Evolutionary conservation across 495 filamentous ascomycete species (phyloP), one percentile per base, ranked within the genome.

Genomic region (Umbilicaria muhlenbergii): DNA sequence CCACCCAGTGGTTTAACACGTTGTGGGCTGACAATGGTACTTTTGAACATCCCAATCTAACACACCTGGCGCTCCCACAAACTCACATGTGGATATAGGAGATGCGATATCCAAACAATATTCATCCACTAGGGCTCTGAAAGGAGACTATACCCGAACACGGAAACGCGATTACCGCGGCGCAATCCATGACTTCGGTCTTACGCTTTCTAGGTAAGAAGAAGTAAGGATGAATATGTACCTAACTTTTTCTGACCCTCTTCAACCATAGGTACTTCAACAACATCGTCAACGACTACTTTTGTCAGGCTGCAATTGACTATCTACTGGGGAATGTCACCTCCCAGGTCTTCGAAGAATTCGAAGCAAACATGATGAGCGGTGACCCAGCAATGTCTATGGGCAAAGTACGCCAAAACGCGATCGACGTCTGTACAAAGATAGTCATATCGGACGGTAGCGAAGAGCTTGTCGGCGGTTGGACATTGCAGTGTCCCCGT

Each of bases 231-330:
- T 15, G 70, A 70, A 70, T 74, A 51, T 56, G 63, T 49, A 16
- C 1, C 16, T 28, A 34, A 33, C 11, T 17, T 4, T 36, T 11
- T 39, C 5, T 17, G 5, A 15, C 12, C 6, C 8, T 28, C 24
- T 6, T 28, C 24, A 28, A 28, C 24, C 24, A 8, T 6, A 62
- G 66, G 6, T 62, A 69, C 52, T 71, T 66, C 51, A 69, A 71
- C 58, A 94, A 93, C 51, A 86, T 94, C 52, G 83, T 98, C 50
- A 88, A 88, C 52, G 91, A 98, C 59, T 94, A 87, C 58, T 95
- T 95, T 58, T 83, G 86, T 10, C 91, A 98, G 58, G 81, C 86
- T 0, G 82, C 81, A 36, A 94, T 95, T 50, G 91, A 98, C 59
- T 95, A 84, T 52, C 69, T 93, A n/a, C 71, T 95, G 0, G 91